Evolutionary conservation across 1,284 basidiomycete species (phyloP), one percentile per base, ranked within the genome.

Genomic region (Cutaneotrichosporon dermatis): DNA sequence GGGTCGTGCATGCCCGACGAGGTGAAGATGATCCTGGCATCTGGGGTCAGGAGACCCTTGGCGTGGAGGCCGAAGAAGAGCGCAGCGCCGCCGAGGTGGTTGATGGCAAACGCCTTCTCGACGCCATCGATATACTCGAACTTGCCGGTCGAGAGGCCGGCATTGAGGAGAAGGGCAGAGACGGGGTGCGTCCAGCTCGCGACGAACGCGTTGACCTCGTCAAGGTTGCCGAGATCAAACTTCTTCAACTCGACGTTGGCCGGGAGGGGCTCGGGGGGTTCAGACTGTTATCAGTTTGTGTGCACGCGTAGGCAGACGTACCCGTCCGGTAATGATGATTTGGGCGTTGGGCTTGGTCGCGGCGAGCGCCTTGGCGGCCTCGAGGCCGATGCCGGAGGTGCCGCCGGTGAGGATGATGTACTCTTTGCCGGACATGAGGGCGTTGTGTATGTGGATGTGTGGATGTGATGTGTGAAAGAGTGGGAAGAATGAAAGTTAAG

Each of bases 41-140:
- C 41, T 1, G 42, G 9, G 7, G 51, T 13, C 36, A 53, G 51
- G 37, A 70, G 58, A 36, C 64, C 59, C 46, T 49, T 49, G 3
- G 33, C 34, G 11, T 49, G n/a, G 10, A 49, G 46, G 4, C 15
- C 46, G 57, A 64, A 66, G 55, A 70, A 64, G 35, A 70, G 60
- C 10, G 64, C 57, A 3, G 65, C 60, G 25, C 68, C 63, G 13
- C 65, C 64, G 15, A 66, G 48, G 48, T 68, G 65, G 55, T 66
- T 66, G n/a, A 60, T 51, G 2, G 66, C 66, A 53, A 70, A 66
- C 36, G 59, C 63, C 34, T 43, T 25, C 40, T 68, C 65, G 34
- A 62, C 25, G 25, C 57, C 60, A 51, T 52, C 54, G n/a, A 45
- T 34, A 15, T 33, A 35, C 10, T 3, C 34, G 1, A 25, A 8